These are phyloP conservation scores for Nannizziopsis arthrosporioides DNA, from an alignment of 2,329 filamentous ascomycete genomes.

Conservation along the genomic window DNA sequence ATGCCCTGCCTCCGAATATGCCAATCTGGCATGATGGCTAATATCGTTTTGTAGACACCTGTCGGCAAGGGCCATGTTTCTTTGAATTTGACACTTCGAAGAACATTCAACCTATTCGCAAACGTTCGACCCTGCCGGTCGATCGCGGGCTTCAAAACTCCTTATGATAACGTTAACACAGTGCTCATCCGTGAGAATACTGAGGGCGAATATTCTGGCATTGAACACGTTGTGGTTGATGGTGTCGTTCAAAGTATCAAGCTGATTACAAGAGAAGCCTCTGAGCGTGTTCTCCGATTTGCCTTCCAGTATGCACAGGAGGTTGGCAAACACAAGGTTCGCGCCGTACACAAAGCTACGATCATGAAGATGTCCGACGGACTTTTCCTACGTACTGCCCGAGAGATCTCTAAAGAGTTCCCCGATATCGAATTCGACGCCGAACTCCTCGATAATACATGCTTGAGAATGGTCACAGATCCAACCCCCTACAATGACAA, in stretches of 20 bases:
- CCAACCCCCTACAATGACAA: slow-evolving; percentile 97
- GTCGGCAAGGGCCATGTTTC: slow-evolving; percentile 98
- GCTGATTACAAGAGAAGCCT: slow-evolving; percentile 92
- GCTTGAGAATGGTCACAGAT: slow-evolving; percentile 97
- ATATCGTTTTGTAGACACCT: slow-evolving; percentile 52
- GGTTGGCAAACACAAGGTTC: slow-evolving; percentile 91
- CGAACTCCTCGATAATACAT: slow-evolving; percentile 97
- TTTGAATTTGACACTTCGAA: slow-evolving; percentile 93
- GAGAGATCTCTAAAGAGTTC: slow-evolving; percentile 86
- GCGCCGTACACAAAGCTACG: slow-evolving; percentile 97
- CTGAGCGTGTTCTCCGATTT: slow-evolving; percentile 88
- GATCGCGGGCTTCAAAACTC: slow-evolving; percentile 94
- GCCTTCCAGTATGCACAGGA: slow-evolving; percentile 96
- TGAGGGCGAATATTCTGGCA: slow-evolving; percentile 98
- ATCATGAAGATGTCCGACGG: slow-evolving; percentile 99
- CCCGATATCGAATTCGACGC: slow-evolving; percentile 92
- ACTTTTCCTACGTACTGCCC: slow-evolving; percentile 83
- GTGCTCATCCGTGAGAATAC: slow-evolving; percentile 99
- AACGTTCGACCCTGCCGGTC: slow-evolving; percentile 97
- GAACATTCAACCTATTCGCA: slow-evolving; percentile 99
- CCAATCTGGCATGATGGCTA: slow-evolving; percentile 16
- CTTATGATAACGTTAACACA: slow-evolving; percentile 93
- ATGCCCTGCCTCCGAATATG: slow-evolving; percentile 28
- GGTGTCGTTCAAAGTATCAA: slow-evolving; percentile 99
- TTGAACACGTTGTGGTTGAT: slow-evolving; percentile 95